These are phyloP conservation scores for Auricularia cornea DNA, from an alignment of 768 basidiomycete species.

Conservation along the genomic window DNA sequence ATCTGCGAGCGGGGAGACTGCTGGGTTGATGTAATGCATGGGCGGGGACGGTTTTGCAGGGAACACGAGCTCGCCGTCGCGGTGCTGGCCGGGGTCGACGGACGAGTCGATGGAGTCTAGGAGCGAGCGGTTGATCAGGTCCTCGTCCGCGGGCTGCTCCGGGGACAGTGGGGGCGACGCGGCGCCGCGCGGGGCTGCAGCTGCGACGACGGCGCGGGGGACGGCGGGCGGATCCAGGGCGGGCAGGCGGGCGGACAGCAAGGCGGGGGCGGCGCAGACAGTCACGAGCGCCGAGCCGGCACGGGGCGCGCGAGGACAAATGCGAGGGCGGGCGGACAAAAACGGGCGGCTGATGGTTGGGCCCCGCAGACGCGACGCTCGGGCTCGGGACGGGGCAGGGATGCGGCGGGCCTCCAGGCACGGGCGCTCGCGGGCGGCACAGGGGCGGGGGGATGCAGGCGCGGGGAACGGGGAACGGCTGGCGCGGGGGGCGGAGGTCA, in stretches of 20 bases:
- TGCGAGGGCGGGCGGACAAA: not conserved
- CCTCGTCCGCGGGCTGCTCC: slow-evolving; percentile 47
- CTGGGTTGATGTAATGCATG: slow-evolving; percentile 16
- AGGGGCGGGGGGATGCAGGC: not conserved
- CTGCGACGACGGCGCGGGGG: not conserved
- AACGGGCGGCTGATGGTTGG: not conserved
- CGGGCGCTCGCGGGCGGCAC: too few species aligned
- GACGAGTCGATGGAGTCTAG: slow-evolving; percentile 77
- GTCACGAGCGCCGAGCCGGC: slow-evolving; percentile 1
- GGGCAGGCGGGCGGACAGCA: slow-evolving; percentile 8
- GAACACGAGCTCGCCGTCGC: slow-evolving; percentile 40
- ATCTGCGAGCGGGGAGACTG: not conserved
- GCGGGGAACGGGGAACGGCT: not conserved
- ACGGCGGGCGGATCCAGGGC: slow-evolving; percentile 14
- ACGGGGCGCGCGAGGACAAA: slow-evolving; percentile 3
- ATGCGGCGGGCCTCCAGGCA: too few species aligned
- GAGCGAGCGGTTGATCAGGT: slow-evolving; percentile 78
- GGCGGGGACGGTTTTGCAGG: slow-evolving; percentile 30
- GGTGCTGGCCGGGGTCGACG: slow-evolving; percentile 58
- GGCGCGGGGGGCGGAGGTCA: not conserved
- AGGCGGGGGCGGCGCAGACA: slow-evolving; percentile 1
- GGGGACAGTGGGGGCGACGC: slow-evolving; percentile 17
- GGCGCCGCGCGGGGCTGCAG: not conserved
- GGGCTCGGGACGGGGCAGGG: not conserved
- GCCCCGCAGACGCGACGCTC: not conserved